A percentile compares a stretch with the other conserved stretches of the same genome.
phyloP scores from a whole-genome alignment of 352 stramenopile species.

The Globisporangium orthogonon region DNA sequence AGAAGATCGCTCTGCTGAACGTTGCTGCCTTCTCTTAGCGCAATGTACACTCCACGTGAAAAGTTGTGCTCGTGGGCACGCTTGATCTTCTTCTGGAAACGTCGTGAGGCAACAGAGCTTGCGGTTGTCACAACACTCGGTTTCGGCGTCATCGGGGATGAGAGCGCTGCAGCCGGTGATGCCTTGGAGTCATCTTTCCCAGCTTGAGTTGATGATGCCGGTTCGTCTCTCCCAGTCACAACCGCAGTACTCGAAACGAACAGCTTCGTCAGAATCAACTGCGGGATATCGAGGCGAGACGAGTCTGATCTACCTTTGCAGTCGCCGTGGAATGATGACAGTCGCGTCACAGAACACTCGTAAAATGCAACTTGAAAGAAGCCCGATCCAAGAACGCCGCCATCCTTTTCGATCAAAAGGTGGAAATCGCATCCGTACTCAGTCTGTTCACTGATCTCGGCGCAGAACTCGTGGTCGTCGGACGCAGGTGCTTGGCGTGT shows the following conservation, averaged over 20 bases:
- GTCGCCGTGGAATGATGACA: conserved; percentile 36
- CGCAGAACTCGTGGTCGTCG: conserved; percentile 76
- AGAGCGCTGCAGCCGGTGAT: conserved; percentile 9
- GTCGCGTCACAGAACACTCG: conserved; percentile 66
- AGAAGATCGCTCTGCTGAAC: conserved; percentile 84
- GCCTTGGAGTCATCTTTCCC: background rate
- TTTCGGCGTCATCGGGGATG: conserved; percentile 5
- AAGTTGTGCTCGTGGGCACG: conserved; percentile 86
- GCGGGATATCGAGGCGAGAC: conserved; percentile 25
- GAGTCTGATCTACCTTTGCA: conserved; percentile 18
- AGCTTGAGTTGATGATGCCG: background rate
- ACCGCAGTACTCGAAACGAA: conserved; percentile 28
- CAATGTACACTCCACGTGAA: conserved; percentile 80
- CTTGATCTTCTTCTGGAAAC: conserved; percentile 81
- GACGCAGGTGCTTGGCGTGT: conserved; percentile 45
- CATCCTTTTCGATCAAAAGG: conserved; percentile 59
- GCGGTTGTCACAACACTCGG: conserved; percentile 7
- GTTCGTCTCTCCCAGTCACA: conserved; percentile 15
- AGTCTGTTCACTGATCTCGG: conserved; percentile 48
- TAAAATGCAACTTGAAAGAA: conserved; percentile 88
- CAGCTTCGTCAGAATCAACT: conserved; percentile 46
- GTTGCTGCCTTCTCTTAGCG: conserved; percentile 58
- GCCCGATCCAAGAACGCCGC: conserved; percentile 44
- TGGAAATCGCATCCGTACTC: conserved; percentile 69
- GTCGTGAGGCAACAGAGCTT: conserved; percentile 29